Evolutionary conservation across 257 asterid species (phyloP).

Genomic region (Nicotiana knightiana): DNA sequence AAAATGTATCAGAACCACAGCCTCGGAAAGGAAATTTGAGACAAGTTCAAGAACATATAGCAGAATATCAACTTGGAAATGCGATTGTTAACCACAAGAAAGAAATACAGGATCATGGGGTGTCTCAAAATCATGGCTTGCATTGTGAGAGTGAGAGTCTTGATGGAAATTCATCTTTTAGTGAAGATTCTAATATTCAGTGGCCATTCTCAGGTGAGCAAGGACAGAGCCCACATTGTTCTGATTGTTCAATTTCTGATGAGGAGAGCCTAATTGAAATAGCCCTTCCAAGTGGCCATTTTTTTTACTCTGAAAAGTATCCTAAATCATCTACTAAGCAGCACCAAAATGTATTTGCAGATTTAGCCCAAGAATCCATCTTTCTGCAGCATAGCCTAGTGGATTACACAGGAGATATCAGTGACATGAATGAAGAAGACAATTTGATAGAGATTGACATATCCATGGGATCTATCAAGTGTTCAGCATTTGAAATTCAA

Average conservation of each 20-base stretch:
- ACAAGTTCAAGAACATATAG: not conserved
- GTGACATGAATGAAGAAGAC: conserved; percentile 34
- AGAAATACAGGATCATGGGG: too few relatives aligned
- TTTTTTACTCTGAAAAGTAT: conserved; percentile 20
- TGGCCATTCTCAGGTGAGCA: conserved; percentile 14
- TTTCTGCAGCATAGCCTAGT: too few relatives aligned
- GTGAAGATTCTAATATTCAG: conserved; percentile 29
- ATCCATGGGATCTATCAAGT: conserved; percentile 55
- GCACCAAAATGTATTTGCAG: too few relatives aligned
- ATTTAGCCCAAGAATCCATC: too few relatives aligned
- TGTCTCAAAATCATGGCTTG: not conserved
- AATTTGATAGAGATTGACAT: conserved; percentile 60
- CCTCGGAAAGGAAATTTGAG: not conserved
- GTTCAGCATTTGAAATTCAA: conserved; percentile 21
- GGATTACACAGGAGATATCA: too few relatives aligned
- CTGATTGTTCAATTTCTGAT: conserved; percentile 55
- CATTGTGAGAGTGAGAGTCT: not conserved
- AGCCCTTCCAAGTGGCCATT: conserved; percentile 58
- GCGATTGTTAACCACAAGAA: not conserved
- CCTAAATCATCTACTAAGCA: too few relatives aligned
- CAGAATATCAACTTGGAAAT: not conserved
- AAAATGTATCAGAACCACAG: not conserved
- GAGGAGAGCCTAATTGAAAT: conserved; percentile 74
- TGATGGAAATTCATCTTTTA: conserved; percentile 39
- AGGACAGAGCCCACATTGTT: conserved; percentile 34